Percentiles rank a stretch among this genome's conserved stretches.
Evolutionary conservation across 2,329 filamentous ascomycete genomes (phyloP).

Genomic region (Aspergillus sclerotialis): DNA sequence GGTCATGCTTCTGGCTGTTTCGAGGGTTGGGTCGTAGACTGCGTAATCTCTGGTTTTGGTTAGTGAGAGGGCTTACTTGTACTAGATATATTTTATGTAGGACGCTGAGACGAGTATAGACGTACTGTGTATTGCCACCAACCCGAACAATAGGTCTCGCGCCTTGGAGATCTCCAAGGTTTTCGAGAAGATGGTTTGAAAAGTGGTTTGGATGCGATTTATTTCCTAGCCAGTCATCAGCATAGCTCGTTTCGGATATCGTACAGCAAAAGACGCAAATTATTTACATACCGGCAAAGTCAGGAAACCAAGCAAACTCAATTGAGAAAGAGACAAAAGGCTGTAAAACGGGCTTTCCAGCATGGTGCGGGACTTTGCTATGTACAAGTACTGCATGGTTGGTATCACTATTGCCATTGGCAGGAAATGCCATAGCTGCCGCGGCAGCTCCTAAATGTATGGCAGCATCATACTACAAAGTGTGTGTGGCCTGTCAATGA

Average conservation of each 20-base stretch:
- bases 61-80: not conserved
- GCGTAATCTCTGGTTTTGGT: constrained; percentile 45
- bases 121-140: constrained; percentile 60
- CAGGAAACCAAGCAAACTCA: constrained; percentile 47
- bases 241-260: constrained; percentile 2
- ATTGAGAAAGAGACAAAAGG: constrained; percentile 48
- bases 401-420: too few species aligned
- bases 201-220: constrained; percentile 50
- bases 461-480: too few species aligned
- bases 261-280: not conserved
- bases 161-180: constrained; percentile 48
- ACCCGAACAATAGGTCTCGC: constrained; percentile 56
- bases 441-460: too few species aligned
- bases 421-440: too few species aligned
- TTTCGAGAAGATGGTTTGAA: constrained; percentile 54
- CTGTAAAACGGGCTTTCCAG: constrained; percentile 10
- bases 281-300: constrained; percentile 43
- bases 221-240: constrained; percentile 37
- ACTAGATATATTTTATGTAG: not conserved
- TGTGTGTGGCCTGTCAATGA: too few species aligned
- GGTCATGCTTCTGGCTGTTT: constrained; percentile 47
- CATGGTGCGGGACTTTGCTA: too few species aligned
- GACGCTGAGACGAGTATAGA: too few species aligned
- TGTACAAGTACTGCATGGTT: too few species aligned
- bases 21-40: constrained; percentile 50